A percentile compares a stretch with the other conserved stretches of the same genome.
Conservation (phyloP, 108 stramenopile species). For the Schizochytrium sp. region DNA sequence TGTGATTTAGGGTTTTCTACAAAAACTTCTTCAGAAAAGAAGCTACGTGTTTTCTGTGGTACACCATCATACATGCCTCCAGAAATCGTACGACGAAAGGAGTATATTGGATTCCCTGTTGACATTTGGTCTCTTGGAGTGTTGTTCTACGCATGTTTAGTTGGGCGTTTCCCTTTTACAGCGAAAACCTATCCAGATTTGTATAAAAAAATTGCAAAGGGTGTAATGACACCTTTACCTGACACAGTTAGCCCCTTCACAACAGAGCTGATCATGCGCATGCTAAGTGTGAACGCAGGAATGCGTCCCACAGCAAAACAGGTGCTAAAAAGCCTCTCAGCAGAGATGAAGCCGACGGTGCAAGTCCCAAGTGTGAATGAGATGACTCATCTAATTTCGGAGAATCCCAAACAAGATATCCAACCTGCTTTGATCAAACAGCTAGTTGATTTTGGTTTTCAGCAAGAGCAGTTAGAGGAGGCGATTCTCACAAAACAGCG, state of each 20-base stretch:
- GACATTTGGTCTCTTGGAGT: conserved; percentile 78
- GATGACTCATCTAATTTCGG: conserved; percentile 49
- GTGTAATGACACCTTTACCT: conserved; percentile 67
- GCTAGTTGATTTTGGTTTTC: conserved; percentile 46
- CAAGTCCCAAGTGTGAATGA: conserved; percentile 9
- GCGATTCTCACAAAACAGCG: neutral
- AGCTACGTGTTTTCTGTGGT: conserved; percentile 77
- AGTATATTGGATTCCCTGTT: conserved; percentile 78
- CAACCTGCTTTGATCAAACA: conserved; percentile 38
- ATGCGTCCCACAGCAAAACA: conserved; percentile 1
- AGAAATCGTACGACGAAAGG: conserved; percentile 77
- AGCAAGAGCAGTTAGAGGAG: neutral
- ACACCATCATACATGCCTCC: conserved; percentile 81
- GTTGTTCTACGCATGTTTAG: conserved; percentile 74
- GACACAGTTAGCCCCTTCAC: conserved; percentile 64
- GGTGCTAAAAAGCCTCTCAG: conserved; percentile 2
- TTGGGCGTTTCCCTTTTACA: conserved; percentile 77
- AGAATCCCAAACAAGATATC: conserved; percentile 27
- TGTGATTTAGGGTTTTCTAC: conserved; percentile 79
- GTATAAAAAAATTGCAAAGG: conserved; percentile 75
- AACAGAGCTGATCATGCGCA: conserved; percentile 66
- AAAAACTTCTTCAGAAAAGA: conserved; percentile 61
- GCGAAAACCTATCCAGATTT: conserved; percentile 79
- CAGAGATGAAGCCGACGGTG: neutral
- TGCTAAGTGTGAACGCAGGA: conserved; percentile 69